Evolutionary conservation across 768 basidiomycete genomes (phyloP).

Genomic region (Clavulina sp.): DNA sequence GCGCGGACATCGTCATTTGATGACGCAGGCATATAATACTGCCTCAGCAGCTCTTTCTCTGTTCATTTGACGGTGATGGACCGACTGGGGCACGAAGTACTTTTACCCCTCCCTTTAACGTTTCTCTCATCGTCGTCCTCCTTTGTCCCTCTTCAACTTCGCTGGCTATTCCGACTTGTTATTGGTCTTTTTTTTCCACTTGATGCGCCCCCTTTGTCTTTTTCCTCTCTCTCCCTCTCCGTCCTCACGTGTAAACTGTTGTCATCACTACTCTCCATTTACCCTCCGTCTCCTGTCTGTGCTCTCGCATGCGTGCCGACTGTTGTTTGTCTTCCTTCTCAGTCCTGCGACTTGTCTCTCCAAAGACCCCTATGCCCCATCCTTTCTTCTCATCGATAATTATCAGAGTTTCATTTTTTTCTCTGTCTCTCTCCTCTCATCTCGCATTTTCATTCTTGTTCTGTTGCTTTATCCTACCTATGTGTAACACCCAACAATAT

Average conservation of each 20-base stretch:
- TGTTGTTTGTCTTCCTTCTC: not conserved
- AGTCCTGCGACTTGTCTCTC: not conserved
- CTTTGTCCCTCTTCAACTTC: too few relatives aligned
- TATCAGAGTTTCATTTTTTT: not conserved
- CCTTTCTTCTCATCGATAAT: not conserved
- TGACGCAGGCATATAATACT: not conserved
- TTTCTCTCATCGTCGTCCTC: not conserved
- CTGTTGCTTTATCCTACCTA: too few relatives aligned
- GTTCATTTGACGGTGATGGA: not conserved
- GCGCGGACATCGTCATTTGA: not conserved
- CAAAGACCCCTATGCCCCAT: not conserved
- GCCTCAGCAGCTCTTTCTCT: not conserved
- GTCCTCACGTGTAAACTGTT: too few relatives aligned
- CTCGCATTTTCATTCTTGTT: too few relatives aligned
- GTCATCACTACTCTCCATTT: too few relatives aligned
- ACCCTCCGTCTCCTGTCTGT: not conserved
- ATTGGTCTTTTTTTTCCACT: not conserved
- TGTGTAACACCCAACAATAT: too few relatives aligned
- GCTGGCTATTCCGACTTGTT: too few relatives aligned
- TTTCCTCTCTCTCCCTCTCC: not conserved
- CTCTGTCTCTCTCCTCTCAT: not conserved
- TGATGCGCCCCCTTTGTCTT: not conserved
- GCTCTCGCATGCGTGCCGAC: not conserved
- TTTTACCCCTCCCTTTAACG: not conserved
- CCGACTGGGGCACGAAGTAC: too few relatives aligned